Conservation (phyloP, 768 basidiomycete species). For the Hericium rajendrae region DNA sequence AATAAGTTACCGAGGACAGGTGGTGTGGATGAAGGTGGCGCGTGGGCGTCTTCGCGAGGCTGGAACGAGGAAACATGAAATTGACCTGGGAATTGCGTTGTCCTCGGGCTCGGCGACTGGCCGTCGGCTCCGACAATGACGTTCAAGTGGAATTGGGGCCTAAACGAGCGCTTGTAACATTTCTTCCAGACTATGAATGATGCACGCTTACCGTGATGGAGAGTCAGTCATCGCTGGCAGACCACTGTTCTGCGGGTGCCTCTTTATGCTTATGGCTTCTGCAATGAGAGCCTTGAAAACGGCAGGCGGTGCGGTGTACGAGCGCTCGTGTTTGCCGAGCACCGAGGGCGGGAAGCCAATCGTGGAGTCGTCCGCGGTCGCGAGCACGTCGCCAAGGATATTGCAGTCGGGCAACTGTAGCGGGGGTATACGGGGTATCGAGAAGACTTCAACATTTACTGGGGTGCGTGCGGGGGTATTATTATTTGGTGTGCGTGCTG, state of each 20-base stretch:
- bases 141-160: neutral
- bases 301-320: constrained; percentile 10
- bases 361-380: constrained; percentile 5
- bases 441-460: neutral
- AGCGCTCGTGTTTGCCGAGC: constrained; percentile 8
- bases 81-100: neutral
- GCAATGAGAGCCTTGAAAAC: neutral
- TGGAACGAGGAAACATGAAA: neutral
- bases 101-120: constrained; percentile 1
- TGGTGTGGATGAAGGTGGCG: neutral
- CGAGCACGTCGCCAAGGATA: constrained; percentile 14
- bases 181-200: no score
- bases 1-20: constrained; percentile 69
- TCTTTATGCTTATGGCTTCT: neutral
- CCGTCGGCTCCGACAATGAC: neutral
- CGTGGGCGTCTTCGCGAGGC: neutral
- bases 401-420: constrained; percentile 8
- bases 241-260: neutral
- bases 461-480: neutral
- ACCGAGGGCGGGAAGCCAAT: neutral
- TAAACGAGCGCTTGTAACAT: neutral
- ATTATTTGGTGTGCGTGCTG: no score
- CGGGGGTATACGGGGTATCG: constrained; percentile 11
- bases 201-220: neutral
- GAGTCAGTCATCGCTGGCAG: neutral